Percentiles rank a stretch among this genome's conserved stretches.
Evolutionary conservation across 2,329 filamentous ascomycete genomes (phyloP).

Genomic region (Microcyclospora tardicrescens): DNA sequence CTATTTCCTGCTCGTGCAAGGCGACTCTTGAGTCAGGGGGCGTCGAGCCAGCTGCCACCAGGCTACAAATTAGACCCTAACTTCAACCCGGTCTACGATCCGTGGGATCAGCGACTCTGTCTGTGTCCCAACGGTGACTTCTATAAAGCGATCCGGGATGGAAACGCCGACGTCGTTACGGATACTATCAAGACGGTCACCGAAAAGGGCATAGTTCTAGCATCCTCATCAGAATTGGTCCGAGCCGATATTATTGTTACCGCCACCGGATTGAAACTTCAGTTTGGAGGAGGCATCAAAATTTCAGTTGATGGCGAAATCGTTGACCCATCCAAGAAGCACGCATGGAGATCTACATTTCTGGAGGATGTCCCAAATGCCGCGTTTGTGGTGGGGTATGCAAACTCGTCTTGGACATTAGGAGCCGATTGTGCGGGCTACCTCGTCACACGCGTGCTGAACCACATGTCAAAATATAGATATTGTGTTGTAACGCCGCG

Average conservation of each 20-base stretch:
- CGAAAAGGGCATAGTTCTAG: conserved; percentile 32
- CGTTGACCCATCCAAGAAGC: conserved; percentile 34
- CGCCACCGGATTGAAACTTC: conserved; percentile 45
- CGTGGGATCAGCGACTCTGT: conserved; percentile 59
- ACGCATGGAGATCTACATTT: conserved; percentile 46
- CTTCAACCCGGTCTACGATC: conserved; percentile 31
- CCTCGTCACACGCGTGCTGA: no score
- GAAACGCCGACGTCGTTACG: conserved; percentile 39
- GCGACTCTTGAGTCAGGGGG: no score
- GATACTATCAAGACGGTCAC: conserved; percentile 38
- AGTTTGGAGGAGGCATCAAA: conserved; percentile 38
- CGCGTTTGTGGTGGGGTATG: conserved; percentile 41
- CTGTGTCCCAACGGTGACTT: conserved; percentile 46
- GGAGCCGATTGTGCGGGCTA: no score
- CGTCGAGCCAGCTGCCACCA: conserved; percentile 34
- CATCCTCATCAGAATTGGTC: conserved; percentile 22
- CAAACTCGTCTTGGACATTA: conserved; percentile 45
- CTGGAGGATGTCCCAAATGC: conserved; percentile 47
- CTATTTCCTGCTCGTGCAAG: no score
- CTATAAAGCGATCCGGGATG: conserved; percentile 35
- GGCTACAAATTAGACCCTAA: conserved; percentile 30
- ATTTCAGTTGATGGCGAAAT: conserved; percentile 36
- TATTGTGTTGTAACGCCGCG: no score
- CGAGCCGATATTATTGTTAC: conserved; percentile 48
- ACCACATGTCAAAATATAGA: no score